These are phyloP conservation scores for Pezicula radicicola DNA, from an alignment of 2,329 filamentous ascomycete species.

Conservation along the genomic window DNA sequence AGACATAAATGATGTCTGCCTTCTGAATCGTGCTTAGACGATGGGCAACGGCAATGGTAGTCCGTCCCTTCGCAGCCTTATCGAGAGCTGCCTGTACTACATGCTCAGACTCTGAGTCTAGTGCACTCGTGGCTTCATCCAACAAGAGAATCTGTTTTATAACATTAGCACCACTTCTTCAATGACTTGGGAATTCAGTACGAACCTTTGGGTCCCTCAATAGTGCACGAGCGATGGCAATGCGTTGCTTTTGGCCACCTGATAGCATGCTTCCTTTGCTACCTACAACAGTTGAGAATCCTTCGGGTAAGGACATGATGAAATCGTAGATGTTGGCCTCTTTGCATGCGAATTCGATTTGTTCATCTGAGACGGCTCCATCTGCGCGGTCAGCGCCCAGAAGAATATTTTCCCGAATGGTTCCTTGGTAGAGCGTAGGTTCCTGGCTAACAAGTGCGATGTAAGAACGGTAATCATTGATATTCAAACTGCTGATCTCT, in stretches of 20 bases:
- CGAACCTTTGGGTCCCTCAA: constrained; percentile 74
- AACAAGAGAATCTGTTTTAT: constrained; percentile 62
- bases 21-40: constrained; percentile 90
- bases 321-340: constrained; percentile 94
- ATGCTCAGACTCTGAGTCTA: constrained; percentile 76
- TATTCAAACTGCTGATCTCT: constrained; percentile 76
- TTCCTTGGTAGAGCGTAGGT: constrained; percentile 91
- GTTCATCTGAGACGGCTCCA: constrained; percentile 59
- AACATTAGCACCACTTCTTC: too few species aligned
- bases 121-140: constrained; percentile 75
- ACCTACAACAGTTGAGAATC: constrained; percentile 82
- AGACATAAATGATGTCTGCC: constrained; percentile 94
- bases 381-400: constrained; percentile 68
- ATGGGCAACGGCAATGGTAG: constrained; percentile 93
- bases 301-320: constrained; percentile 80
- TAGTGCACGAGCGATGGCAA: constrained; percentile 84
- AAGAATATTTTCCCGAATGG: constrained; percentile 85
- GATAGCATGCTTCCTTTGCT: constrained; percentile 82
- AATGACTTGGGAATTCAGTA: too few species aligned
- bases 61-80: constrained; percentile 77
- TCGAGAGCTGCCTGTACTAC: constrained; percentile 80
- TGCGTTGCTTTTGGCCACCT: constrained; percentile 91
- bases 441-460: constrained; percentile 92
- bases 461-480: constrained; percentile 80
- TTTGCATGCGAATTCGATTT: constrained; percentile 74